Base-by-base conservation (phyloP, 1,284 basidiomycete genomes). In the Ustilago esculenta region DNA sequence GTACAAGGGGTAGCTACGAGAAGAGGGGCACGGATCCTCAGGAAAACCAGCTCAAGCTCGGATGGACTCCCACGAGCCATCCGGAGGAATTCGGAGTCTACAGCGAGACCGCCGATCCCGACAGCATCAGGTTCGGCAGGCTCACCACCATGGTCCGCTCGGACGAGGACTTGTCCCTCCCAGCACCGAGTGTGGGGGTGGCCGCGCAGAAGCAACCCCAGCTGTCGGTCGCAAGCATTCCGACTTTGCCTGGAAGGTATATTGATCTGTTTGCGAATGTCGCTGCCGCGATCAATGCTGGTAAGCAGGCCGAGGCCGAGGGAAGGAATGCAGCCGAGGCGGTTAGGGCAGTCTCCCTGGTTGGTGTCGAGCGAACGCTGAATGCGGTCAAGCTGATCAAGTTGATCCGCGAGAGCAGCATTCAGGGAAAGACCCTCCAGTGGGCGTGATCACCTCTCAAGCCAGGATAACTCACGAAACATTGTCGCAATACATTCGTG, bases 21-120 rank as follows among this genome's bases (percentile, higher is more conserved):
- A 81, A 80, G 66, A 52, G 52, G 9, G 80, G 78, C 20, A 70
- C 66, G 0, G 80, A 81, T 48, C 80, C 80, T 10, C 80, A 81
- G 42, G 80, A 80, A 50, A 65, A 69, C 39, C 80, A 81, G 53
- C 70, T 80, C 48, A 80, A 80, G 55, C 37, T 48, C 12, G 78
- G 78, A 11, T 77, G 73, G 75, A 72, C 67, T 0, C 78, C 79
- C 11, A 25, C 41, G 5, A 56, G 65, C 15, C 70, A 77, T 34
- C 50, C 60, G 10, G 73, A 80, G n/a, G 49, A 68, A 21, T 81
- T 81, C 49, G 79, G 79, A 12, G 50, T 59, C 0, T 79, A 81
- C 53, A 59, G 63, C 49, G 72, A 76, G 10, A 33, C 42, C 0
- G 25, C 43, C 4, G 75, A 75, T 15, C 72, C 76, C 7, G 51